Conservation (phyloP, 371 early-diverging fungal species). For the Entomophthora muscae region DNA sequence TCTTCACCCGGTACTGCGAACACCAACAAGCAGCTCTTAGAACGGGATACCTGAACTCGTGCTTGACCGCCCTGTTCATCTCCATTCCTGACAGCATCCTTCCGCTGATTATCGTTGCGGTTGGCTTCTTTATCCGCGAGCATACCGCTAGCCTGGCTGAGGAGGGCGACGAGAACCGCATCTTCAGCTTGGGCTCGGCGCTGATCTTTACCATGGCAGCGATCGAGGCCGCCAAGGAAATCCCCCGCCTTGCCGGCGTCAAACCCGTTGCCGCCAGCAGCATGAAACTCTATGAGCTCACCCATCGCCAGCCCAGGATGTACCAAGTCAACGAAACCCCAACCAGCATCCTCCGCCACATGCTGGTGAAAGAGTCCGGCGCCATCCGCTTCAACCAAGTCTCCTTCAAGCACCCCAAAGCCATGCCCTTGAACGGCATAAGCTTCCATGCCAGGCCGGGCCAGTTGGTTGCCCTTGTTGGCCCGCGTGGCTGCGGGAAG, state of each 20-base stretch:
- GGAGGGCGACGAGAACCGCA: conserved; percentile 7
- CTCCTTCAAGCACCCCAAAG: conserved; percentile 46
- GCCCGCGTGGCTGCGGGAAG: conserved; percentile 77
- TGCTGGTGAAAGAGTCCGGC: conserved; percentile 30
- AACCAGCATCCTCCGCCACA: conserved; percentile 21
- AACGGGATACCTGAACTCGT: conserved; percentile 29
- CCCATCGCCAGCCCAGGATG: conserved; percentile 22
- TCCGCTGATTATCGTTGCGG: conserved; percentile 34
- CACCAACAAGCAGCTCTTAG: conserved; percentile 38
- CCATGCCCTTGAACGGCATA: conserved; percentile 27
- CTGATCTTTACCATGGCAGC: too few species aligned
- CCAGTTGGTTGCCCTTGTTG: conserved; percentile 52
- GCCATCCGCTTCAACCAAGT: conserved; percentile 43
- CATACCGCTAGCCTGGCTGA: conserved; percentile 28
- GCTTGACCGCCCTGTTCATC: conserved; percentile 31
- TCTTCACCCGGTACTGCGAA: conserved; percentile 28
- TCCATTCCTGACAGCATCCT: conserved; percentile 37
- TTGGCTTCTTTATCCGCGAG: conserved; percentile 37
- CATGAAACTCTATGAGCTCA: conserved; percentile 27
- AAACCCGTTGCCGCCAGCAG: conserved; percentile 62
- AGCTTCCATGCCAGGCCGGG: conserved; percentile 31
- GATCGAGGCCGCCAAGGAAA: too few species aligned
- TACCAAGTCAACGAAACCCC: conserved; percentile 21
- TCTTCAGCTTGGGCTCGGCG: too few species aligned
- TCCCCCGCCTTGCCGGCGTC: conserved; percentile 7